Base-by-base conservation (phyloP, 768 basidiomycete species). In the Paxillus rubicundulus region DNA sequence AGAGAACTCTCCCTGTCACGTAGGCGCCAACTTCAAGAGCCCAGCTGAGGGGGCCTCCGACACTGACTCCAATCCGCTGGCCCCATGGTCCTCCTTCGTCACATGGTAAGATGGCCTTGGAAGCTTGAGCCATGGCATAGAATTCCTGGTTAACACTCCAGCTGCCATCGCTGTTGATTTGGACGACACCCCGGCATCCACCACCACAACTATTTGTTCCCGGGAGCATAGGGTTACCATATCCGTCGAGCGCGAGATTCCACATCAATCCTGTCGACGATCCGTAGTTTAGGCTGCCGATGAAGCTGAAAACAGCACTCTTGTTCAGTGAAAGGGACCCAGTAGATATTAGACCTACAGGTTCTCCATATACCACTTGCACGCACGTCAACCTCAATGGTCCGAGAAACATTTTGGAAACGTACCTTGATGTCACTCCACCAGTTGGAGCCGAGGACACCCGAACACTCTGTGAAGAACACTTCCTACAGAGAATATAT, bases 391-490 rank as follows among this genome's bases (percentile, higher is more conserved):
- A 47, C 39, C 36, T 30, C 14, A 33, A 40, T 34, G 18, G 10
- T n/a, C 30, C 5, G 30, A 6, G 4, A 2, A 28, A 16, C 5
- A 3, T 20, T 6, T 30, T 6, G 14, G 16, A 45, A 28, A 46
- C 68, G 5, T 54, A 82, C 86, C 77, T 89, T 89, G 67, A 89
- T 83, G 58, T 89, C 86, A 44, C 71, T 72, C 88, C 88, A 91
- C 87, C 87, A 90, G 62, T 89, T 85, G 9, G 79, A 78, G 13
- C 85, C 84, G 49, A 79, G 66, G 0, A 77, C 81, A 6, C 88
- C 87, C 1, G 80, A 68, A 61, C 89, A 89, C 66, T 90, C 87
- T 59, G 71, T 78, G 53, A 78, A 70, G 67, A 74, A 77, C 16
- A 80, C 72, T 45, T 69, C 68, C 68, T 69, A 34, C 9, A 10